Evolutionary conservation across 495 filamentous ascomycete genomes (phyloP), one percentile per base, ranked within the genome.

Genomic region (Monascus purpureus): DNA sequence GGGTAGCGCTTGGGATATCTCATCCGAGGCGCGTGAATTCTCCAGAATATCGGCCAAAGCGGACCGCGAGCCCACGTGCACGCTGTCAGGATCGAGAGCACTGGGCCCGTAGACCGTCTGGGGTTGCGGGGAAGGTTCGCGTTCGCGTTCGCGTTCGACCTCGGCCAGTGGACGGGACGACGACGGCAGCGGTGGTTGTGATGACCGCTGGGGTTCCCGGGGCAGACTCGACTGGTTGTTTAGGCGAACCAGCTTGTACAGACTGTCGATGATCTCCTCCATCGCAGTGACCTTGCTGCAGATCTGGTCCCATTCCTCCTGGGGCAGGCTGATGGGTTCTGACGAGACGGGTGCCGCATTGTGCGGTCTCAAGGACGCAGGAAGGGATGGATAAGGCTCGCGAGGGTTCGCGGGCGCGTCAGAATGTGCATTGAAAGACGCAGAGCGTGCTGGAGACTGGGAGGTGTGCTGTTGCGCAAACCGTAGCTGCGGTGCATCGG

Each of bases 1-100:
- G 20, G 86, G 61, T n/a, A 86, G 58, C 35, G 66, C 76, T 38
- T 54, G 52, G 35, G 58, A 59, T 29, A 43, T 47, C 13, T 56
- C 58, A 34, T 49, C 50, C 4, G 51, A 57, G 9, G 27, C 26
- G 29, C 57, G 57, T 19, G 62, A 52, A 31, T 55, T 57, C 26
- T 61, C 49, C 38, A 66, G 27, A 19, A 66, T 64, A 40, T 66
- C 63, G 8, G 68, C 63, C 25, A 73, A 49, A 1, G 70, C 68
- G 3, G 72, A 74, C 22, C 63, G 54, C 0, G 61, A 60, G 8
- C 72, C 72, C 6, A 75, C 49, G 51, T 76, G 71, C n/a, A 73
- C 59, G 0, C 61, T 56, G 13, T 70, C 63, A 13, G 54, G 57
- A 35, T 47, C 54, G 40, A 57, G 29, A 12, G 46, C 40, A 33